These are phyloP conservation scores for Dendryphion nanum DNA, from an alignment of 2,329 filamentous ascomycete species.

Conservation along the genomic window DNA sequence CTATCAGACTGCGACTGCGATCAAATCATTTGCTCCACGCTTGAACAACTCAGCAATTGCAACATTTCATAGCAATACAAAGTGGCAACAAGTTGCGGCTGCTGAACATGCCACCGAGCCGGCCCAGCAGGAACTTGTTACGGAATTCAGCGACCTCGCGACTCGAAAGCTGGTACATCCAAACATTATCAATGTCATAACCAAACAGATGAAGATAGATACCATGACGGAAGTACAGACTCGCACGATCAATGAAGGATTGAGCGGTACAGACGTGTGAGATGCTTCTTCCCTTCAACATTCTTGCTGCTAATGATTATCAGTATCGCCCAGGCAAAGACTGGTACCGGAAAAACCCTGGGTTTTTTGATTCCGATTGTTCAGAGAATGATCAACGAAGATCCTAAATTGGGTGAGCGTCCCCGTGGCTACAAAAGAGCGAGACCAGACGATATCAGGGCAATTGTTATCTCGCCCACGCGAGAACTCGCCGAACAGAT, in stretches of 20 bases:
- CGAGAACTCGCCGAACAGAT: conserved; percentile 65
- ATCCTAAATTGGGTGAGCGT: conserved; percentile 59
- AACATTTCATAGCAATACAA: conserved; percentile 41
- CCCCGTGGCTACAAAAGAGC: conserved; percentile 41
- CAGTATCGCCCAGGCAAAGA: conserved; percentile 86
- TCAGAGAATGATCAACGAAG: conserved; percentile 69
- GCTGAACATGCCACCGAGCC: conserved; percentile 18
- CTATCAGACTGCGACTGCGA: conserved; percentile 17
- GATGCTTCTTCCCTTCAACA: conserved; percentile 30
- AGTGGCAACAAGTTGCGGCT: conserved; percentile 29
- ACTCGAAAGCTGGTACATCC: conserved; percentile 56
- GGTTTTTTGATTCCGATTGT: conserved; percentile 87
- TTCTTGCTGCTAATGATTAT: conserved; percentile 5
- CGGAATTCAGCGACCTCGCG: conserved; percentile 46
- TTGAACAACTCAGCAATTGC: conserved; percentile 20
- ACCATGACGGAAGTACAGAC: conserved; percentile 92
- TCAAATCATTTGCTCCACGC: conserved; percentile 18
- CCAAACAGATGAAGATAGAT: conserved; percentile 69
- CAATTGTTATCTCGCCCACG: conserved; percentile 62
- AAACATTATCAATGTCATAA: conserved; percentile 68
- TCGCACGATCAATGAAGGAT: conserved; percentile 74
- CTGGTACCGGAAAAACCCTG: conserved; percentile 93
- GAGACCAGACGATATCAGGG: conserved; percentile 54
- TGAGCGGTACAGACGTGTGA: conserved; percentile 81
- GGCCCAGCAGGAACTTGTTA: conserved; percentile 21